Percentiles rank a stretch among this genome's conserved stretches.
phyloP scores from a whole-genome alignment of 1,139 yeast genomes.

The Diutina mesorugosa region DNA sequence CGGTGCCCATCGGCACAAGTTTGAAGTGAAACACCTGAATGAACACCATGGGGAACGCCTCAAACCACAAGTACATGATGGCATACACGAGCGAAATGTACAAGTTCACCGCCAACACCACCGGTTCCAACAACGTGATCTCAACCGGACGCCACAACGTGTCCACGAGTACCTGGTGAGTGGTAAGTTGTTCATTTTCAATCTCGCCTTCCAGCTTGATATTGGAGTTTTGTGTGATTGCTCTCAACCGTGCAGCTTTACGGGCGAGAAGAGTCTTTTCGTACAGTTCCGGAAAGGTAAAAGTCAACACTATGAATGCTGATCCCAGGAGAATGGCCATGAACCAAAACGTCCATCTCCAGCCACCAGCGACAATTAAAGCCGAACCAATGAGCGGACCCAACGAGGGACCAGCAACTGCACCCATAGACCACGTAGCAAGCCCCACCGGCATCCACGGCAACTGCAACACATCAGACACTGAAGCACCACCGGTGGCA shows the following conservation, averaged over 20 bases:
- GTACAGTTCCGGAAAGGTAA: slow-evolving; percentile 39
- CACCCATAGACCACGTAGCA: slow-evolving; percentile 28
- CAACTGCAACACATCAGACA: slow-evolving; percentile 7
- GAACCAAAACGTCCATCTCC: slow-evolving; percentile 29
- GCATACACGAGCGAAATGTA: slow-evolving; percentile 45
- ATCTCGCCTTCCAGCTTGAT: slow-evolving; percentile 26
- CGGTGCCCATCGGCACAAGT: slow-evolving; percentile 33
- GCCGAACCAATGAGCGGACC: slow-evolving; percentile 17
- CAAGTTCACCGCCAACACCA: slow-evolving; percentile 31
- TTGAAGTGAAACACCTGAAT: slow-evolving; percentile 31
- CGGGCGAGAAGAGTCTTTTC: slow-evolving; percentile 30
- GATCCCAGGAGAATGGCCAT: slow-evolving; percentile 22
- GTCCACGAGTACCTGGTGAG: slow-evolving; percentile 16
- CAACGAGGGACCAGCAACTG: slow-evolving; percentile 23
- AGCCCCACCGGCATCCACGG: slow-evolving; percentile 20
- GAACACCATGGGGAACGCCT: slow-evolving; percentile 48
- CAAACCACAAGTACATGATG: slow-evolving; percentile 44
- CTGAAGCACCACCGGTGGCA: slow-evolving; percentile 23
- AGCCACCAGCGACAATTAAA: slow-evolving; percentile 26
- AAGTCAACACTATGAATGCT: slow-evolving; percentile 16
- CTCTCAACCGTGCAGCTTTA: slow-evolving; percentile 32
- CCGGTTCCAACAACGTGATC: slow-evolving; percentile 29
- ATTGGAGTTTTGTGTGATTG: slow-evolving; percentile 10
- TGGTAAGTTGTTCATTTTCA: slow-evolving; percentile 19
- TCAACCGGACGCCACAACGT: slow-evolving; percentile 38